Evolutionary conservation across 371 early-diverging fungal genomes (phyloP).

Genomic region (Actinomortierella ambigua): DNA sequence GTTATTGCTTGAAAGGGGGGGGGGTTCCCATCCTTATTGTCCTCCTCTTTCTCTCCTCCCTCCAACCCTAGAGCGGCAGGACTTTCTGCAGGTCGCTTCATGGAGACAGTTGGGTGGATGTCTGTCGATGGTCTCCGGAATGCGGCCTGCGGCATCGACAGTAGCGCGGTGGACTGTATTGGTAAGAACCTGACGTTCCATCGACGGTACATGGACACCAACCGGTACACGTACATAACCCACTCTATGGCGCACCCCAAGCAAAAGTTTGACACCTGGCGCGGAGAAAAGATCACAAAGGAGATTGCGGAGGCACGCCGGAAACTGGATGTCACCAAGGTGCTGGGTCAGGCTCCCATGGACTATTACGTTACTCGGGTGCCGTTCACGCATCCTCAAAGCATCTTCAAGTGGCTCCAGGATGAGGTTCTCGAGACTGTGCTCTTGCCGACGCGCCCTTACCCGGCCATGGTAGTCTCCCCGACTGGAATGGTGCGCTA

Average conservation of each 20-base stretch:
- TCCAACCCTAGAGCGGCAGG: slow-evolving; percentile 53
- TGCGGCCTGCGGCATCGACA: slow-evolving; percentile 3
- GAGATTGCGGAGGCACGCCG: slow-evolving; percentile 49
- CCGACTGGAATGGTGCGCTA: slow-evolving; percentile 57
- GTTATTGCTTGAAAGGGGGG: too few relatives aligned
- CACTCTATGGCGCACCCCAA: slow-evolving; percentile 49
- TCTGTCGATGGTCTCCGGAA: slow-evolving; percentile 47
- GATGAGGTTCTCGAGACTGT: slow-evolving; percentile 52
- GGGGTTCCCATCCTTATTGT: too few relatives aligned
- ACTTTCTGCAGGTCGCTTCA: slow-evolving; percentile 60
- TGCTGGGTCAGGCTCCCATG: slow-evolving; percentile 59
- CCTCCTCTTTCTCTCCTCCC: too few relatives aligned
- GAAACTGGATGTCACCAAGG: slow-evolving; percentile 39
- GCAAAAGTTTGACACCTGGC: slow-evolving; percentile 50
- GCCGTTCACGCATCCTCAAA: slow-evolving; percentile 45
- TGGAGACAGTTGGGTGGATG: slow-evolving; percentile 66
- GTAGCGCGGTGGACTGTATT: slow-evolving; percentile 20
- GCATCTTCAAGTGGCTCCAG: slow-evolving; percentile 49
- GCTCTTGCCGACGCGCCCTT: slow-evolving; percentile 36
- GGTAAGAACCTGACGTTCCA: slow-evolving; percentile 54
- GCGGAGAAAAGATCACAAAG: slow-evolving; percentile 51
- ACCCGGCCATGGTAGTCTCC: slow-evolving; percentile 51
- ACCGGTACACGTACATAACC: slow-evolving; percentile 59
- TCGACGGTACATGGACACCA: slow-evolving; percentile 66
- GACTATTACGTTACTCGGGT: slow-evolving; percentile 55